Evolutionary conservation across 768 basidiomycete genomes (phyloP), one percentile per base, ranked within the genome.

Genomic region (Tricholoma terreum): DNA sequence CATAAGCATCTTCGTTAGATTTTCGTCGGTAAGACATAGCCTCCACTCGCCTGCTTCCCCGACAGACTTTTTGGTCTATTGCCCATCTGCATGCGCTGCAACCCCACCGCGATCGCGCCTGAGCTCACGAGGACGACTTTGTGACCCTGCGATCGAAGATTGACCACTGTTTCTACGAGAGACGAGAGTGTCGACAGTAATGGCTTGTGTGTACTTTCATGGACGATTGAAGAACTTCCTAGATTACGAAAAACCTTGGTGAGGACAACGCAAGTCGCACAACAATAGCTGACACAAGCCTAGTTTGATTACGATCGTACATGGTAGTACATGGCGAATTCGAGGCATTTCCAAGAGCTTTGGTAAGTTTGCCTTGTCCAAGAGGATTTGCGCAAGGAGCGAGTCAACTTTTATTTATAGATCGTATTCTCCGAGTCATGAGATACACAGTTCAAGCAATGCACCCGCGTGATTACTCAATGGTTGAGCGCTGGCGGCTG

Each of bases 211-310:
- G 96, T 96, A 52, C 83, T 86, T 71, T 97, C 92, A 72, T 95
- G 92, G 7, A 98, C 91, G 71, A 99, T 98, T 8, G 95, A 98
- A 0, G 97, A 96, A 1, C 94, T 94, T 55, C 97, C 95, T 92
- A 59, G 42, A 53, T 24, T 51, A 43, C 33, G 35, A 40, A 57
- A 31, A 45, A 30, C 45, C 55, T 46, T 42, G 27, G 60, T 65
- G 36, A 52, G 57, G 33, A 15, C 21, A 6, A 49, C 51, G 48
- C 49, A 36, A 61, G 50, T 55, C 48, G 46, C 27, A 50, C 46
- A 31, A 54, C 53, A 51, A 59, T 50, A 50, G 54, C 35, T 35
- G 12, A 50, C 27, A 59, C 79, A 61, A 52, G 89, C 89, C 90
- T 19, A 94, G 82, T 72, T 94, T 94, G 73, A 94, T 92, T 53